Evolutionary conservation across 257 asterid species (phyloP).

Genomic region (Solanum rostratum): DNA sequence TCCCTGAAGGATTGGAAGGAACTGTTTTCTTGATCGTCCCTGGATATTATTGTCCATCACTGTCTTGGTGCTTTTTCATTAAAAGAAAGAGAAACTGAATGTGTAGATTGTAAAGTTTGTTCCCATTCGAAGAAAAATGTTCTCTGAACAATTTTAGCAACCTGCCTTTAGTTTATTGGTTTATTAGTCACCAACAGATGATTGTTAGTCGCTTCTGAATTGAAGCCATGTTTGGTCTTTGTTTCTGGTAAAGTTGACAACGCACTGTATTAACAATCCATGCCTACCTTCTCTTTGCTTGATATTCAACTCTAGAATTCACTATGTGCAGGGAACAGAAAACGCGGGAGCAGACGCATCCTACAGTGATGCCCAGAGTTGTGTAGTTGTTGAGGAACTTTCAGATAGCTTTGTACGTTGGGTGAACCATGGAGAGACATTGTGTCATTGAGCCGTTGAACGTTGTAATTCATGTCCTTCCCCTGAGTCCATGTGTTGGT

Average conservation of each 20-base stretch:
- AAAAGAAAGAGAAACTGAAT: neutral
- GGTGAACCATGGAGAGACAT: conserved; percentile 71
- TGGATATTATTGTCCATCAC: neutral
- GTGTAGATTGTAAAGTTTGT: neutral
- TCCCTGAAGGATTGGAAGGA: neutral
- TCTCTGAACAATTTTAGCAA: neutral
- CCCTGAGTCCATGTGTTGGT: neutral
- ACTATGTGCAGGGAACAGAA: conserved; percentile 40
- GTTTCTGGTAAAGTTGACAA: neutral
- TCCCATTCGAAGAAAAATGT: neutral
- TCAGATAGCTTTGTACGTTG: conserved; percentile 82
- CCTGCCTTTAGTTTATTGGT: neutral
- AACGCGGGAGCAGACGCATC: conserved; percentile 30
- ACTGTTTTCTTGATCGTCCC: neutral
- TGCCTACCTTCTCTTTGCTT: neutral
- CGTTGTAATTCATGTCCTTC: conserved; percentile 1
- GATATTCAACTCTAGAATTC: neutral
- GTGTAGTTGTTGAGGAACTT: conserved; percentile 64
- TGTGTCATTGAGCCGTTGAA: conserved; percentile 39
- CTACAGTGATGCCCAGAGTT: conserved; percentile 25
- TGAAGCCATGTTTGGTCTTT: neutral
- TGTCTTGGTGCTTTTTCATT: neutral
- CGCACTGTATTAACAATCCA: neutral
- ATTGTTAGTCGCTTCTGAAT: neutral
- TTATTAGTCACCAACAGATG: neutral